Evolutionary conservation across 108 stramenopile species (phyloP).

Genomic region (Mayamaea pseudoterrestris): DNA sequence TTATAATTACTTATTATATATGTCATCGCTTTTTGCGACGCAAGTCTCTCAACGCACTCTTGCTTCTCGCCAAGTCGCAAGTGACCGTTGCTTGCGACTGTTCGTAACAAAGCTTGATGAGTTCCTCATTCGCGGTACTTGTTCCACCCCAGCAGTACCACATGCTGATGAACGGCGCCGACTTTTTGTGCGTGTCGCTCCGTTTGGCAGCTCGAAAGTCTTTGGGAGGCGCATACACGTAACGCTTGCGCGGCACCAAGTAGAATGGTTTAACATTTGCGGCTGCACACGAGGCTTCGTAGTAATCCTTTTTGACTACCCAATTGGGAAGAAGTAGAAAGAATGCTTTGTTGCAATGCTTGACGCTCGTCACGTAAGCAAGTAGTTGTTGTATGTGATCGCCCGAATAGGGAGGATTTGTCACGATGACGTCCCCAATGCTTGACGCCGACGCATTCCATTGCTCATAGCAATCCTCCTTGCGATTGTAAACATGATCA

Average conservation of each 20-base stretch:
- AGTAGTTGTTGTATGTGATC: slow-evolving; percentile 88
- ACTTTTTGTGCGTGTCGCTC: slow-evolving; percentile 81
- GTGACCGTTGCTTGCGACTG: slow-evolving; percentile 2
- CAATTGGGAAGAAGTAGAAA: slow-evolving; percentile 73
- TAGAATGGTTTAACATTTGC: slow-evolving; percentile 51
- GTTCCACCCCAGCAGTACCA: slow-evolving; percentile 84
- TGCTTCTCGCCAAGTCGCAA: slow-evolving; percentile 67
- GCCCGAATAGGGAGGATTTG: slow-evolving; percentile 93
- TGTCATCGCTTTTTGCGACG: slow-evolving; percentile 35
- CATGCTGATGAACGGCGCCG: slow-evolving; percentile 79
- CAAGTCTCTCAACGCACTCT: slow-evolving; percentile 73
- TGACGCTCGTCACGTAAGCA: slow-evolving; percentile 29
- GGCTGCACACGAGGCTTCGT: slow-evolving; percentile 3
- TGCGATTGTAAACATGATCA: slow-evolving; percentile 75
- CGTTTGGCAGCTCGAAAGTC: slow-evolving; percentile 65
- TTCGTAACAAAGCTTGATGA: slow-evolving; percentile 22
- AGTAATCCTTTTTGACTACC: slow-evolving; percentile 80
- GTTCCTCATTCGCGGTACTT: slow-evolving; percentile 27
- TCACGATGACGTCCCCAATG: slow-evolving; percentile 73
- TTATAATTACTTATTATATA: too few relatives aligned
- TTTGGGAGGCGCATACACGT: slow-evolving; percentile 77
- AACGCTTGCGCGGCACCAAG: slow-evolving; percentile 77
- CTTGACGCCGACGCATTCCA: slow-evolving; percentile 40
- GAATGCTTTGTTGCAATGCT: slow-evolving; percentile 42
- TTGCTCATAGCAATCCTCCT: slow-evolving; percentile 63